Base-by-base conservation (phyloP, 2,329 filamentous ascomycete species). In the Knufia fluminis region DNA sequence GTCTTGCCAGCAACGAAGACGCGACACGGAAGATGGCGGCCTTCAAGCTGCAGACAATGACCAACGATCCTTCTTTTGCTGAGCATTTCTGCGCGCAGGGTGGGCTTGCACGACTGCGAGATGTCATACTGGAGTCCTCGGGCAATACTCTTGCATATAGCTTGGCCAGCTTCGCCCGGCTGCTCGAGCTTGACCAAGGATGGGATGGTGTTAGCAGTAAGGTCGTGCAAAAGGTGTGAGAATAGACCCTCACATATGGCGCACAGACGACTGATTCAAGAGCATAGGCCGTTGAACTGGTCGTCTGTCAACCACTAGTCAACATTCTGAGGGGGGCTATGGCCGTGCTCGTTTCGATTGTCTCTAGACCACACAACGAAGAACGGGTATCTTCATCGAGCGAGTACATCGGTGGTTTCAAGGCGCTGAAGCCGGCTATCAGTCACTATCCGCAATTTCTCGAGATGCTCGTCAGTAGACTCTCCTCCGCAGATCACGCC, bases 91-190 rank as follows among this genome's bases (percentile, higher is more conserved):
- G 97, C 54, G 82, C 85, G 46, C 86, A 89, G 44, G 89, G 89
- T 50, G 92, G 92, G 3, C 75, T 97, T 56, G 76, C 82, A 57
- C 82, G 91, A 58, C 72, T 98, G 60, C 81, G 88, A 47, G 82
- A 86, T 50, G 75, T 97, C 48, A 88, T 92, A 55, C 81, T 97
- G 74, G 79, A 80, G 57, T 83, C 90, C 24, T 86, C 80, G 50
- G 92, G 92, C 51, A 98, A 98, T 68, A 97, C 92, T 1, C 75
- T 98, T 63, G 92, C 92, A 53, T 98, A 98, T 70, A 87, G 90
- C 54, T 74, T 98, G 52, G 91, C 94, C 58, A 92, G 87, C 61
- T 77, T 97, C 60, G 86, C 83, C 50, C 80, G 89, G 50, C 71
- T 98, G 52, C 74, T 98, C 54, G 92, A 98, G 69, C 85, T 97